These are phyloP conservation scores for Entamoeba invadens DNA, from an alignment of 208 protist species.

Conservation along the genomic window DNA sequence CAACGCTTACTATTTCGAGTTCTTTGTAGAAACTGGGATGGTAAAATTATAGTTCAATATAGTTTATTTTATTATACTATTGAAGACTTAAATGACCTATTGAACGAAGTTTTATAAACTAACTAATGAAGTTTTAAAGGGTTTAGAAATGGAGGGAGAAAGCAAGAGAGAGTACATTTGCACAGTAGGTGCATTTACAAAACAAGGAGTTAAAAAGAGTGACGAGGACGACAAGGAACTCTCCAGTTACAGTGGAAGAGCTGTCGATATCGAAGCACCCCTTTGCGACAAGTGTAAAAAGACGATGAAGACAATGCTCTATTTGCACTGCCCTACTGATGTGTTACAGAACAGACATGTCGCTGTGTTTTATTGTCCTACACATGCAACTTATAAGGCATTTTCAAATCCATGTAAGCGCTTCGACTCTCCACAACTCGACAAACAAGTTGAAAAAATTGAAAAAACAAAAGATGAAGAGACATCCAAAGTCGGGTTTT, in stretches of 20 bases:
- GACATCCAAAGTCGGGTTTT: too few relatives aligned
- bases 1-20: too few relatives aligned
- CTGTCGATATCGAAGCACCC: background rate
- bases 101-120: too few relatives aligned
- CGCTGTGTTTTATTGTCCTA: background rate
- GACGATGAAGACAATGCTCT: background rate
- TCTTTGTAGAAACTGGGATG: too few relatives aligned
- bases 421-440: background rate
- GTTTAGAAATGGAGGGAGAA: too few relatives aligned
- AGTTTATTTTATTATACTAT: too few relatives aligned
- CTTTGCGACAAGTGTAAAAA: background rate
- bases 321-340: background rate
- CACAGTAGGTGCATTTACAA: background rate
- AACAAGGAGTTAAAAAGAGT: background rate
- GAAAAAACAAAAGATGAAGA: background rate
- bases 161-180: background rate
- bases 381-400: background rate
- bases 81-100: too few relatives aligned
- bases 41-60: too few relatives aligned
- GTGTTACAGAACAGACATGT: background rate
- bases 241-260: background rate
- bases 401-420: background rate
- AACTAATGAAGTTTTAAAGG: too few relatives aligned
- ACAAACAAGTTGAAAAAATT: too few relatives aligned
- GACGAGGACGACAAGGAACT: background rate